Base-by-base conservation (phyloP, 73 alveolate species). In the Paramecium sexaurelia region DNA sequence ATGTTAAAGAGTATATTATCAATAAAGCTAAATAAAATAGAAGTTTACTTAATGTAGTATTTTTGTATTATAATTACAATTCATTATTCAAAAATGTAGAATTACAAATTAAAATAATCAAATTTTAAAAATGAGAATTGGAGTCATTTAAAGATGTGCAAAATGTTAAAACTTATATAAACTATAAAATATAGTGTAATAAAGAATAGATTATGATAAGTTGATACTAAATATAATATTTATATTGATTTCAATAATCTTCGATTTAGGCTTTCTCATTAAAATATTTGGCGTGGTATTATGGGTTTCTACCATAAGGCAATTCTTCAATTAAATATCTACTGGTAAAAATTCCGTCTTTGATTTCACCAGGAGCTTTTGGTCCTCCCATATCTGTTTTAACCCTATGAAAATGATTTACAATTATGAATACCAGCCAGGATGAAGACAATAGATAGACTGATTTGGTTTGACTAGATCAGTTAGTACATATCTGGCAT, bases 371-470 rank as follows among this genome's bases (percentile, higher is more conserved):
- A 8, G 93, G 93, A 1, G 96, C 96, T 11, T 73, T 75, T 6
- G 29, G 51, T 11, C 95, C 95, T 55, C 93, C 84, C 90, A 78
- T 78, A 26, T 78, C 90, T 24, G 90, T 78, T 45, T 43, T 78
- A 32, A 78, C 86, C 86, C 83, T 61, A 61, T 1, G 11, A 24
- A 29, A 29, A 26, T 61, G 47, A 24, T 26, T n/a, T n/a, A n/a
- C n/a, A n/a, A n/a, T n/a, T n/a, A 61, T 3, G 0, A 11, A 32
- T 68, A 73, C 95, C 92, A 90, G 10, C 96, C 96, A 19, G 96
- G 96, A 57, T 73, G 85, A 7, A 93, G 66, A 22, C 55, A 36
- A 39, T 43, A 88, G 26, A 78, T 78, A 7, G 92, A 56, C 22
- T 88, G 26, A 22, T 75, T 82, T 1, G 45, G 39, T 82, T 82